phyloP scores from a whole-genome alignment of 2,329 filamentous ascomycete genomes.

The Dryadomyces sulphureus region DNA sequence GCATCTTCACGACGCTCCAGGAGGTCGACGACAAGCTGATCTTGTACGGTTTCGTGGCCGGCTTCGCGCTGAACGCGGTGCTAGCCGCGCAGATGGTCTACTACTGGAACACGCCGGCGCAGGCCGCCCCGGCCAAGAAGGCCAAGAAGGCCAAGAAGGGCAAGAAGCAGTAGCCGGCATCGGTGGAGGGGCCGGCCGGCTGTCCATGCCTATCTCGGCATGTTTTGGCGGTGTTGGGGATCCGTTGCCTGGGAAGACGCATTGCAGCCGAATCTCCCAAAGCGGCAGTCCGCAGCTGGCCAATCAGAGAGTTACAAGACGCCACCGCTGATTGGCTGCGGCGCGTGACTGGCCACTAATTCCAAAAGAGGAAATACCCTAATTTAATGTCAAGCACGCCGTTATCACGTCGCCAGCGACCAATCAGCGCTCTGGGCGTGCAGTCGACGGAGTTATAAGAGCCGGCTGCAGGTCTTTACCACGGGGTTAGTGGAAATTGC shows the following conservation, averaged over 20 bases:
- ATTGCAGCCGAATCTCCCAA: too few species aligned
- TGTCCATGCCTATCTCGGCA: neutral
- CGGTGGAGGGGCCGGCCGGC: too few species aligned
- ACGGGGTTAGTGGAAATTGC: slow-evolving; percentile 3
- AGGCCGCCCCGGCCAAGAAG: slow-evolving; percentile 11
- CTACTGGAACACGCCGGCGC: slow-evolving; percentile 64
- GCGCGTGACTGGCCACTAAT: too few species aligned
- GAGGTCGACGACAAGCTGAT: slow-evolving; percentile 96
- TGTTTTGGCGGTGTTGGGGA: neutral
- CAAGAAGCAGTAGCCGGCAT: neutral
- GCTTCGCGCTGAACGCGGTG: slow-evolving; percentile 77
- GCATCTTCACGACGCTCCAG: slow-evolving; percentile 94
- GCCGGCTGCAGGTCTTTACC: neutral
- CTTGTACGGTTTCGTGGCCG: slow-evolving; percentile 84
- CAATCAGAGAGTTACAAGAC: neutral
- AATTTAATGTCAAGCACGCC: too few species aligned
- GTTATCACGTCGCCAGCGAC: too few species aligned
- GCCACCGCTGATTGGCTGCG: too few species aligned
- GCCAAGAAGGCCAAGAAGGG: slow-evolving; percentile 18
- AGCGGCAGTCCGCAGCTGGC: neutral
- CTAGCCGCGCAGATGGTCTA: slow-evolving; percentile 84
- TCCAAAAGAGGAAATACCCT: too few species aligned
- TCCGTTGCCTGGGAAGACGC: neutral
- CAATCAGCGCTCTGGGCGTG: too few species aligned
- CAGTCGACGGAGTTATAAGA: neutral